Evolutionary conservation across 352 stramenopile genomes (phyloP), one percentile per base, ranked within the genome.

Genomic region (Aphanomyces euteiches): DNA sequence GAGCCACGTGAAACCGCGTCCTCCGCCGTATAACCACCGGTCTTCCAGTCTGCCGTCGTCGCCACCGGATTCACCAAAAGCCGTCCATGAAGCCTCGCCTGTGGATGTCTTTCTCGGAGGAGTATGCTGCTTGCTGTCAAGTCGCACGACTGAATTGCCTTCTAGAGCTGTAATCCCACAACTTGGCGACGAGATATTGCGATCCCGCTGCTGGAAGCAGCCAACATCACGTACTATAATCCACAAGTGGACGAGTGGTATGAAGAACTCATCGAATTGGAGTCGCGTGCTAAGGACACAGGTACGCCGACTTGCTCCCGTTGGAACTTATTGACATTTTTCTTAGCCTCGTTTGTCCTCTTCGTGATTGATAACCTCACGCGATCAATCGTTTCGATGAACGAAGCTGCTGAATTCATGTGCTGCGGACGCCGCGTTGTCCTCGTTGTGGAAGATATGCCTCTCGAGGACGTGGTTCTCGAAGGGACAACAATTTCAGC

Each of bases 201-300:
- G 13, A 83, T 96, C 13, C 90, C 90, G 13, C 59, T 90, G 47
- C 80, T 97, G 8, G 78, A 90, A 10, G 77, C 72, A 0, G 83
- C 83, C 4, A 67, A 75, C 21, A 82, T 97, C 48, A 79, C 75
- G 17, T 97, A 89, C 74, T 97, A 85, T 72, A 95, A 96, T 66
- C 90, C 90, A 13, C 90, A 96, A 68, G 89, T 96, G 39, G 89
- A 96, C 67, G 87, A 96, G 56, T 96, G 90, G 90, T 84, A 87
- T 66, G 82, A 90, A 21, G 86, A 90, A 63, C 84, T 96, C 57
- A 89, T 96, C n/a, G 58, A 79, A 45, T 77, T 95, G 56, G 90
- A 96, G 69, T 80, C 86, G 5, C 73, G 73, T 36, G 87, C 86
- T 21, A 96, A 96, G 72, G 87, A 93, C 72, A 85, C 76, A 1